A percentile compares a stretch with the other conserved stretches of the same genome.
Evolutionary conservation across 345 rosid species (phyloP).

Genomic region (Melaleuca alternifolia): DNA sequence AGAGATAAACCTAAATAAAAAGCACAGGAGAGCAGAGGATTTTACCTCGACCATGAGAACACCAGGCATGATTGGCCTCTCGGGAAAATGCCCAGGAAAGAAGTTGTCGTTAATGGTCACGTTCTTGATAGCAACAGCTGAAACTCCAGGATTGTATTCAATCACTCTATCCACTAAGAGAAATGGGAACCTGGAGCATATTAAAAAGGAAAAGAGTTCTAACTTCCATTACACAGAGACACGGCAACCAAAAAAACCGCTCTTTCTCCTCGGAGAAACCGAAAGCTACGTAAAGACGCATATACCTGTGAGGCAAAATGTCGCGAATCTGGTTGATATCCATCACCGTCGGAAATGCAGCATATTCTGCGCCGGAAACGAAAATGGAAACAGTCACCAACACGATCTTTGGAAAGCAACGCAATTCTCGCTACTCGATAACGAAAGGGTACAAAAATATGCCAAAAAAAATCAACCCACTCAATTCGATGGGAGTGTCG

Average conservation of each 20-base stretch:
- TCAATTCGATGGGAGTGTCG: conserved; percentile 34
- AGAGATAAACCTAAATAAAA: background rate
- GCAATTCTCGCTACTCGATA: background rate
- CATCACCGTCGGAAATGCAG: conserved; percentile 77
- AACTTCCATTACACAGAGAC: background rate
- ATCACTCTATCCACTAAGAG: conserved; percentile 96
- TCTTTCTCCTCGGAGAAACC: background rate
- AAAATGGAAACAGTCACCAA: background rate
- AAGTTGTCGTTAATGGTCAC: conserved; percentile 97
- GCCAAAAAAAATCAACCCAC: conserved; percentile 5
- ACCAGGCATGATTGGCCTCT: conserved; percentile 98
- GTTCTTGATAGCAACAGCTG: conserved; percentile 91
- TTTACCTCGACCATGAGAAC: conserved; percentile 98
- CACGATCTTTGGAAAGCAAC: background rate
- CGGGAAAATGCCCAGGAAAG: conserved; percentile 99
- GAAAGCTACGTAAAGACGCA: background rate
- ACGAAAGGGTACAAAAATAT: background rate
- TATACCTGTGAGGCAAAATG: conserved; percentile 82
- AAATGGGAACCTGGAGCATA: conserved; percentile 72
- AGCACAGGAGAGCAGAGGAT: background rate
- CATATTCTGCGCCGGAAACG: conserved; percentile 22
- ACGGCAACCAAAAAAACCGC: background rate
- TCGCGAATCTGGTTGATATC: conserved; percentile 85
- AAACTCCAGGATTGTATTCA: conserved; percentile 88
- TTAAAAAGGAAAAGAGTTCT: background rate